Conservation (phyloP, 1,284 basidiomycete genomes). For the Boletus albobrunnescens region DNA sequence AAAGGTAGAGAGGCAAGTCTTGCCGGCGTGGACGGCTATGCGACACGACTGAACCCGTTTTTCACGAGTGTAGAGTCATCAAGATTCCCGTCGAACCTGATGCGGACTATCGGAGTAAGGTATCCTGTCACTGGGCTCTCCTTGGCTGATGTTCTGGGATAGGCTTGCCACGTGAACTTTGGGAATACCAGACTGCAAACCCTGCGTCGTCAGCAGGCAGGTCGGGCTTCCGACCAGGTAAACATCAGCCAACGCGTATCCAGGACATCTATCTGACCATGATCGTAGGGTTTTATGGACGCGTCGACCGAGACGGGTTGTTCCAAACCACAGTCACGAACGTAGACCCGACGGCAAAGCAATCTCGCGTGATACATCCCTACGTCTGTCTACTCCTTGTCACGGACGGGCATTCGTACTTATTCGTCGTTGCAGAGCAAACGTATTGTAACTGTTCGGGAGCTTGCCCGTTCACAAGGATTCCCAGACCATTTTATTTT, state of each 20-base stretch:
- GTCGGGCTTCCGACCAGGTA: constrained; percentile 47
- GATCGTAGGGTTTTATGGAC: constrained; percentile 53
- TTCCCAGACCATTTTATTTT: constrained; percentile 71
- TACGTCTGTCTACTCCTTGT: constrained; percentile 40
- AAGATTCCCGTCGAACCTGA: constrained; percentile 47
- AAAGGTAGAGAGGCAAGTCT: constrained; percentile 39
- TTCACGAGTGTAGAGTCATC: constrained; percentile 39
- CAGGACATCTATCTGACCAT: not conserved
- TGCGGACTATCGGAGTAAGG: constrained; percentile 58
- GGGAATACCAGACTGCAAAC: constrained; percentile 48
- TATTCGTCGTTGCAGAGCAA: constrained; percentile 42
- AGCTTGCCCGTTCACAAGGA: constrained; percentile 71
- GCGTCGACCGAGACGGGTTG: constrained; percentile 48
- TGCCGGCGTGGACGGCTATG: not conserved
- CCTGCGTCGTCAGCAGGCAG: constrained; percentile 53
- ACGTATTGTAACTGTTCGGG: constrained; percentile 65
- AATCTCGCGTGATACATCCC: constrained; percentile 62
- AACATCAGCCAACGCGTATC: constrained; percentile 2
- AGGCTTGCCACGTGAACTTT: constrained; percentile 22
- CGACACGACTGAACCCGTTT: not conserved
- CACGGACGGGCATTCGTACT: not conserved
- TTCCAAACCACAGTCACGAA: constrained; percentile 74
- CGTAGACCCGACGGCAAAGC: constrained; percentile 70
- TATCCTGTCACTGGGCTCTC: not conserved
- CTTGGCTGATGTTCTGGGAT: not conserved